phyloP scores from a whole-genome alignment of 768 basidiomycete genomes.

The Boletus huronensis region DNA sequence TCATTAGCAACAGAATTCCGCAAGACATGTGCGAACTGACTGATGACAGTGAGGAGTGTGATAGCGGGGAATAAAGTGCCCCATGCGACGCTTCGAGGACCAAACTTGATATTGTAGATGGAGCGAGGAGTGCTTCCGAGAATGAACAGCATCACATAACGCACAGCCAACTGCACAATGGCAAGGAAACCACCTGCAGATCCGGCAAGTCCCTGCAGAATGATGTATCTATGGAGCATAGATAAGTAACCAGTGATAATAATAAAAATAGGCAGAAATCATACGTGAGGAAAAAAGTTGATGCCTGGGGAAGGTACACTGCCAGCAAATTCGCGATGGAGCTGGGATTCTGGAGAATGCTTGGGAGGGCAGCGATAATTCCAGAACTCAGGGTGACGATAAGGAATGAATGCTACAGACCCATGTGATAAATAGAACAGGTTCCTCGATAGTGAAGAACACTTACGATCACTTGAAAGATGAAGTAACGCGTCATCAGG shows the following conservation, averaged over 20 bases:
- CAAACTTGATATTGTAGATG: slow-evolving; percentile 81
- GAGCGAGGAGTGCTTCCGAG: slow-evolving; percentile 87
- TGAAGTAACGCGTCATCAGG: slow-evolving; percentile 88
- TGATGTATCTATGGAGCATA: slow-evolving; percentile 52
- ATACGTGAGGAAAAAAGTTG: slow-evolving; percentile 88
- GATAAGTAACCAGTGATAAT: neutral
- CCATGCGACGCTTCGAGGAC: slow-evolving; percentile 62
- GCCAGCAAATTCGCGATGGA: slow-evolving; percentile 73
- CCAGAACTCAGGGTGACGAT: slow-evolving; percentile 85
- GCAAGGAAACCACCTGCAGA: slow-evolving; percentile 79
- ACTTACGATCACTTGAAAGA: slow-evolving; percentile 89
- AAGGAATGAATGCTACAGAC: slow-evolving; percentile 82
- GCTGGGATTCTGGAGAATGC: slow-evolving; percentile 62
- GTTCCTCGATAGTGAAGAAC: neutral
- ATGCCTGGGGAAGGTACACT: slow-evolving; percentile 71
- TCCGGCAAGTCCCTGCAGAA: slow-evolving; percentile 78
- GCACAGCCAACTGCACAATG: slow-evolving; percentile 68
- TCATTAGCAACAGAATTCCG: neutral
- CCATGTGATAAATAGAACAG: neutral
- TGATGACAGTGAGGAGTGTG: slow-evolving; percentile 80
- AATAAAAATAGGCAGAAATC: slow-evolving; percentile 13
- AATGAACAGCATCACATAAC: slow-evolving; percentile 87
- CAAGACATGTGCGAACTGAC: slow-evolving; percentile 38
- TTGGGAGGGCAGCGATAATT: slow-evolving; percentile 65
- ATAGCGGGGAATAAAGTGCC: slow-evolving; percentile 70